These are phyloP conservation scores for Furcasterigmium sp. DNA, from an alignment of 2,329 filamentous ascomycete species.

Conservation along the genomic window DNA sequence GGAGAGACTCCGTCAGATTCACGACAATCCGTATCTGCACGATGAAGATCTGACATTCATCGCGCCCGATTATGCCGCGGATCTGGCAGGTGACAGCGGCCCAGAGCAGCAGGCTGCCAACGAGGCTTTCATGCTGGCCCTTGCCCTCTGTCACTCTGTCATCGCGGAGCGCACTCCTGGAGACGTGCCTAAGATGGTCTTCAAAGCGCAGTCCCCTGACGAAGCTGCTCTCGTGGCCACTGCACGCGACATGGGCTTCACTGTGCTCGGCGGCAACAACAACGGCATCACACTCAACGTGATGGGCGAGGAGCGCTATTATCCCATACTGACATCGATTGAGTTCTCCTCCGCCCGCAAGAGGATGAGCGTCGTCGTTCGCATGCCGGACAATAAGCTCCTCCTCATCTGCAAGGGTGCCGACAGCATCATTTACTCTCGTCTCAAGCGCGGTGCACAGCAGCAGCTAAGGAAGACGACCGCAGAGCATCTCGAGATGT, in stretches of 20 bases:
- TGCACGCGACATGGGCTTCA: conserved; percentile 92
- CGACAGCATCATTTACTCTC: conserved; percentile 94
- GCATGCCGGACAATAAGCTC: conserved; percentile 88
- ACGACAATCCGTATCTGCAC: conserved; percentile 86
- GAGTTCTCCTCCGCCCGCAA: conserved; percentile 98
- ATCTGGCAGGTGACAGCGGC: conserved; percentile 74
- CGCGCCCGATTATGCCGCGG: conserved; percentile 80
- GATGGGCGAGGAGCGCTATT: conserved; percentile 78
- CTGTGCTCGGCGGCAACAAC: conserved; percentile 72
- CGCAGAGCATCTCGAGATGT: conserved; percentile 93
- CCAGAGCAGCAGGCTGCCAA: conserved; percentile 71
- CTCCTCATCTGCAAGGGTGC: conserved; percentile 95
- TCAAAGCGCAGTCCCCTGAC: conserved; percentile 96
- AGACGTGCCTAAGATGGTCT: conserved; percentile 85
- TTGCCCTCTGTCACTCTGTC: conserved; percentile 95
- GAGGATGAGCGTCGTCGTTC: conserved; percentile 94
- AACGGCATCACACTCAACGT: conserved; percentile 84
- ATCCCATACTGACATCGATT: conserved; percentile 85
- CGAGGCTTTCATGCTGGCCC: conserved; percentile 86
- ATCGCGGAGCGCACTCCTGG: conserved; percentile 86
- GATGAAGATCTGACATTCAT: conserved; percentile 91
- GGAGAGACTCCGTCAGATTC: conserved; percentile 64
- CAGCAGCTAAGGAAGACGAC: conserved; percentile 75
- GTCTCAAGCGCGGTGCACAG: conserved; percentile 80
- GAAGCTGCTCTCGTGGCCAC: conserved; percentile 93